Evolutionary conservation across 129 eudicot genomes (phyloP).

Genomic region (Flaveria bidentis): DNA sequence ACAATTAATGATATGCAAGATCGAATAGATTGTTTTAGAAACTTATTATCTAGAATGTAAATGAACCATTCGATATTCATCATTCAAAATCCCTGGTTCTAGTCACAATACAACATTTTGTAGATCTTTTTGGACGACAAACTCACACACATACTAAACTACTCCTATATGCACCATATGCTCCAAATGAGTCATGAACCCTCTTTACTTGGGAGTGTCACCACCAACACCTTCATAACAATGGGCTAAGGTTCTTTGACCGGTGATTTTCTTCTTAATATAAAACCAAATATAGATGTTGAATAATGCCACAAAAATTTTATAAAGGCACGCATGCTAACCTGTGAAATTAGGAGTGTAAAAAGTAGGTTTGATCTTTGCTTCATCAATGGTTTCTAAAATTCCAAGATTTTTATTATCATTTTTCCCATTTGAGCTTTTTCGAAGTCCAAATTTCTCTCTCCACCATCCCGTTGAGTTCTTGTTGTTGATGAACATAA

Average conservation of each 20-base stretch:
- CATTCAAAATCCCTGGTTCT: too few relatives aligned
- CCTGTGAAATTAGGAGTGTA: constrained; percentile 36
- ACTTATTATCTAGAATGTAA: background rate
- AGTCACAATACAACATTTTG: too few relatives aligned
- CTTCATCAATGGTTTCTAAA: constrained; percentile 68
- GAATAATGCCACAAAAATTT: background rate
- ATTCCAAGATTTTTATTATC: constrained; percentile 44
- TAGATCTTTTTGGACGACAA: too few relatives aligned
- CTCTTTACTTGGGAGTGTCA: too few relatives aligned
- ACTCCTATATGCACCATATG: too few relatives aligned
- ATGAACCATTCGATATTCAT: background rate
- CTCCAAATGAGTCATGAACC: too few relatives aligned
- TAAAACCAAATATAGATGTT: background rate
- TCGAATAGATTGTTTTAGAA: background rate
- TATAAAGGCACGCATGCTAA: constrained; percentile 5
- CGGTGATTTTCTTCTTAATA: background rate
- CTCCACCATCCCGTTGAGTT: constrained; percentile 68
- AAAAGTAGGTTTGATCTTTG: constrained; percentile 41
- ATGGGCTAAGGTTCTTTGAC: too few relatives aligned
- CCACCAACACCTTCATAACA: too few relatives aligned
- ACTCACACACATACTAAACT: too few relatives aligned
- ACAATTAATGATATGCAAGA: too few relatives aligned
- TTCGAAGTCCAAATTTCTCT: constrained; percentile 65
- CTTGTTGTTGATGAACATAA: constrained; percentile 28
- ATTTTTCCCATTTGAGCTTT: constrained; percentile 47